Base-by-base conservation (phyloP, 768 basidiomycete species). In the Boletellus ananiceps region DNA sequence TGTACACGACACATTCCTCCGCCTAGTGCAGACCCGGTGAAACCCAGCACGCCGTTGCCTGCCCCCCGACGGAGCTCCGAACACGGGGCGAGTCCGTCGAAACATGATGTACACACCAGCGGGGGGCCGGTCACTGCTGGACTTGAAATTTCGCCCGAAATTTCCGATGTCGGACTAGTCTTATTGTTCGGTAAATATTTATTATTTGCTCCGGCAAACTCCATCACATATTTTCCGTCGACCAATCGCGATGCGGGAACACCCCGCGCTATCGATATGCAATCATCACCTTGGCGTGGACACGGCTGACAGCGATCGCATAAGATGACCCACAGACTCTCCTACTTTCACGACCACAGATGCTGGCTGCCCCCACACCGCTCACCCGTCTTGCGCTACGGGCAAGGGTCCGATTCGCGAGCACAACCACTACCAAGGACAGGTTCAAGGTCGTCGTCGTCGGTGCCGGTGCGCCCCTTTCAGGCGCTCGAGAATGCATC, bases 401-500 rank as follows among this genome's bases (percentile, higher is more conserved):
- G 31, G 43, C 37, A 29, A 35, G 49, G 16, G 50, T 50, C 27
- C 59, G 67, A 37, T 57, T 46, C 25, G 61, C 52, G 8, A 69
- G 65, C 44, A 62, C 66, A 14, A 14, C 46, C 31, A 34, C 21
- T 11, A 37, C 52, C 16, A 74, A 71, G 54, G 71, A 78, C 55
- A 87, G 83, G 59, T 90, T 80, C 73, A 93, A 88, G 69, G 74
- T 97, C 31, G 70, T 97, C 23, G 82, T 97, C 36, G 74, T 97
- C 18, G 95, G 95, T 46, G 93, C 78, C 67, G 95, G 95, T 84
- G 61, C 57, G 79, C 32, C 13, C 40, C 49, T 35, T 25, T 25
- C 5, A 31, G 29, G 19, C 14, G 2, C 19, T 39, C 21, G 46
- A 40, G 8, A 11, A 11, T 45, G 25, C 23, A 29, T 29, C 33